Evolutionary conservation across 257 asterid species (phyloP).

Genomic region (Marsdenia floribunda): DNA sequence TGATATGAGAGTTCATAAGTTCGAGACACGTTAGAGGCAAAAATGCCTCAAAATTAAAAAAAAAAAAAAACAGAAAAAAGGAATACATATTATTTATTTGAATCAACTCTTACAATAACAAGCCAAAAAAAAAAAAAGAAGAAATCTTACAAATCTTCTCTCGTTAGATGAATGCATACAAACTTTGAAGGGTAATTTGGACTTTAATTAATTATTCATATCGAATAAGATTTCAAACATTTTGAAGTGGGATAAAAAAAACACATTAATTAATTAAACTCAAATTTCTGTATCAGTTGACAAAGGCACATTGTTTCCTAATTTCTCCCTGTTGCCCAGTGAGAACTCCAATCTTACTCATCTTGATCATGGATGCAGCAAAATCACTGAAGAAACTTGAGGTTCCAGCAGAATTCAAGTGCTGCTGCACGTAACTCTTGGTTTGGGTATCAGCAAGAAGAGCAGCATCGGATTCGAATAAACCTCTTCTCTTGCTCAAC

Average conservation of each 20-base stretch:
- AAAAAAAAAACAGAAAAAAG: no score
- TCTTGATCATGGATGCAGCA: background rate
- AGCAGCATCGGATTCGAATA: conserved; percentile 5
- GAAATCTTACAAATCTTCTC: no score
- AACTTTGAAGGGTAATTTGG: no score
- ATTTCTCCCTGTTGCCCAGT: conserved; percentile 3
- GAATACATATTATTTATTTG: no score
- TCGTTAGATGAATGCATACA: no score
- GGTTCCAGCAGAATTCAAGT: background rate
- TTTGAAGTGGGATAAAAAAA: background rate
- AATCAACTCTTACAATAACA: no score
- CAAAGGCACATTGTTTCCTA: conserved; percentile 5
- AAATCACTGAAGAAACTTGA: background rate
- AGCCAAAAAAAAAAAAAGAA: no score
- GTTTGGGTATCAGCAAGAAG: background rate
- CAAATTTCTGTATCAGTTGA: background rate
- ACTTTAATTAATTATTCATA: no score
- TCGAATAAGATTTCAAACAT: background rate
- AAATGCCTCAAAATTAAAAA: no score
- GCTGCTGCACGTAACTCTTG: background rate
- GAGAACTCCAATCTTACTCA: conserved; percentile 2
- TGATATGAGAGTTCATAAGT: no score
- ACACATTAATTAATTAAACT: background rate
- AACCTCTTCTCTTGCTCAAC: background rate
- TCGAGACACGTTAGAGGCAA: no score